Conservation (phyloP, 768 basidiomycete species). For the Tricholoma sp. region DNA sequence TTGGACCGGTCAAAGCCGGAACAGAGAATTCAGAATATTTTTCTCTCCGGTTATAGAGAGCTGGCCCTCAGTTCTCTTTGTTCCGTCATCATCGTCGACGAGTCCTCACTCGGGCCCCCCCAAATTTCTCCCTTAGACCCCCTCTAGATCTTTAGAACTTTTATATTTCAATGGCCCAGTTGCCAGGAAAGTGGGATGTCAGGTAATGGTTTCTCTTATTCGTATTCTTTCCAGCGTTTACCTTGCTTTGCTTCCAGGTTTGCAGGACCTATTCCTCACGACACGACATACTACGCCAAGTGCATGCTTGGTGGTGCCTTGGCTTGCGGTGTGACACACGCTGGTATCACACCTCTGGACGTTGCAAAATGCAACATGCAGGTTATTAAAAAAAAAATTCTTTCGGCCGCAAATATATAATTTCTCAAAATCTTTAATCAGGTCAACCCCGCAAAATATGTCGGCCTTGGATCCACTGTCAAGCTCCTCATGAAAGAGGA, state of each 20-base stretch:
- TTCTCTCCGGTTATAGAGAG: constrained; percentile 20
- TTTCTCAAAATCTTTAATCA: constrained; percentile 30
- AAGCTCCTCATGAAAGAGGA: constrained; percentile 71
- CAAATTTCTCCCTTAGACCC: constrained; percentile 22
- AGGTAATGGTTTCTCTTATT: constrained; percentile 36
- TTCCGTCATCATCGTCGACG: constrained; percentile 21
- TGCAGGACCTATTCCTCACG: constrained; percentile 72
- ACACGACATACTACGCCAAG: constrained; percentile 72
- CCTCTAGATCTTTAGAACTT: constrained; percentile 22
- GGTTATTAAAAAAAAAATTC: constrained; percentile 39
- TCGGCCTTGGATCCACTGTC: constrained; percentile 57
- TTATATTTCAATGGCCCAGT: constrained; percentile 44
- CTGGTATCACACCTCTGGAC: constrained; percentile 82
- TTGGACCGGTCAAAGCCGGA: constrained; percentile 37
- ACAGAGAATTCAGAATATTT: constrained; percentile 24
- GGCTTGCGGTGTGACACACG: constrained; percentile 86
- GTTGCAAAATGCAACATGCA: constrained; percentile 93
- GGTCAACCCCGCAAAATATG: constrained; percentile 77
- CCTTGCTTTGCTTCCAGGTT: constrained; percentile 33
- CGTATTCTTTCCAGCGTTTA: neutral
- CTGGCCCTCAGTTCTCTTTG: constrained; percentile 14
- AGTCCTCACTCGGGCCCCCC: constrained; percentile 18
- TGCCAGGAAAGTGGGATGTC: constrained; percentile 66
- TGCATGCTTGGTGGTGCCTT: constrained; percentile 85
- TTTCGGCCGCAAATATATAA: too few relatives aligned